Evolutionary conservation across 805 yeast species (phyloP).

Genomic region (Lipomyces sp.): DNA sequence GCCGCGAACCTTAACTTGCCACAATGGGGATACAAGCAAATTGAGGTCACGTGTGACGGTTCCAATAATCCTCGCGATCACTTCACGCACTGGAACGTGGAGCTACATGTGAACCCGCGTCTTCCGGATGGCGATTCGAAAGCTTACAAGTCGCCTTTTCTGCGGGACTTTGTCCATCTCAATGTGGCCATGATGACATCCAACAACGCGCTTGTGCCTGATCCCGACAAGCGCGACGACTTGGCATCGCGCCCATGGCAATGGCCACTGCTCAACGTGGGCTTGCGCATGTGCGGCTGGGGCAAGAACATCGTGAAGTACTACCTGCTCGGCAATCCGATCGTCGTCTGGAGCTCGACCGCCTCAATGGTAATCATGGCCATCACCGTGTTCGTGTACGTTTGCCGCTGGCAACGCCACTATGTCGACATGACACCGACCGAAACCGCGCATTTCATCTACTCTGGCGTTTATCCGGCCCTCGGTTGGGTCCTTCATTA

Average conservation of each 20-base stretch:
- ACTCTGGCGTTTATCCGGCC: conserved; percentile 83
- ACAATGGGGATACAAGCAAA: conserved; percentile 97
- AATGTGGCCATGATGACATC: conserved; percentile 84
- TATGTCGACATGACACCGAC: conserved; percentile 51
- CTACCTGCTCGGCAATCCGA: conserved; percentile 70
- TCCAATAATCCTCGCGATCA: conserved; percentile 58
- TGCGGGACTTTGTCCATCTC: conserved; percentile 70
- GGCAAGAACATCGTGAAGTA: conserved; percentile 58
- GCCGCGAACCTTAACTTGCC: conserved; percentile 84
- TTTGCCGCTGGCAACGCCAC: conserved; percentile 75
- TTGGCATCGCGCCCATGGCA: conserved; percentile 81
- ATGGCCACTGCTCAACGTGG: conserved; percentile 74
- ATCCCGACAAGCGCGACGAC: conserved; percentile 68
- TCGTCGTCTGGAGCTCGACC: conserved; percentile 66
- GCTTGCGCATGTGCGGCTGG: conserved; percentile 82
- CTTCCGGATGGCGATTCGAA: conserved; percentile 49
- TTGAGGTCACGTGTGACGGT: conserved; percentile 81
- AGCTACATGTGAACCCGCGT: conserved; percentile 62
- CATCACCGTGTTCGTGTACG: conserved; percentile 47
- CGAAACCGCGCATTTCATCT: conserved; percentile 51
- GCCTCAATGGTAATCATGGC: conserved; percentile 54
- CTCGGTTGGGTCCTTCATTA: conserved; percentile 89
- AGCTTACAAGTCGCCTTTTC: conserved; percentile 59
- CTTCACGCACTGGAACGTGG: conserved; percentile 81
- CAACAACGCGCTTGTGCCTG: conserved; percentile 81